Conservation (phyloP, 2,329 filamentous ascomycete species). For the Sclerotinia borealis region DNA sequence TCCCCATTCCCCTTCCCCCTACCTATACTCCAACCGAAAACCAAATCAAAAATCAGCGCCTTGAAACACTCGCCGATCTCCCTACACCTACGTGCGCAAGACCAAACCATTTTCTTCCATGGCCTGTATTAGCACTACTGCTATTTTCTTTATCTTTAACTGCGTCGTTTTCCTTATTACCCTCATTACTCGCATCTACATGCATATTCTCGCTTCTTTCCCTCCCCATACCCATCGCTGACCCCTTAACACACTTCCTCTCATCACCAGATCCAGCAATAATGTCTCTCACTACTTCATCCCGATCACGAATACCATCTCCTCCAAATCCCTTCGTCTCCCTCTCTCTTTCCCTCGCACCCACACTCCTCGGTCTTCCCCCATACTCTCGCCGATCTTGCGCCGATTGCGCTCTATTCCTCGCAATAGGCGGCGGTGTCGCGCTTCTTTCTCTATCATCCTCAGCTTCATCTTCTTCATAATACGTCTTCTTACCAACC, state of each 20-base stretch:
- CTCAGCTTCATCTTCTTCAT: neutral
- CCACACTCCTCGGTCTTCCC: constrained; percentile 19
- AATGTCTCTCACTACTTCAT: neutral
- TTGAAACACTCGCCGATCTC: neutral
- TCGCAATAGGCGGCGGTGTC: constrained; percentile 28
- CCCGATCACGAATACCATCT: constrained; percentile 5
- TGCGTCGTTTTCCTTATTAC: neutral
- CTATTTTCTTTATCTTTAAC: neutral
- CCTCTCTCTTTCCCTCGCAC: constrained; percentile 5
- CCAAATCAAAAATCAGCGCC: neutral
- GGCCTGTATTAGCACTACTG: neutral
- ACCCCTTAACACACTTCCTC: neutral
- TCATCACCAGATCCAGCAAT: neutral
- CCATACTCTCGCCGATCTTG: constrained; percentile 1
- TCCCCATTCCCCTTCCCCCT: no score
- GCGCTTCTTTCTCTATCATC: constrained; percentile 20
- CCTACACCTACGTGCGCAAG: constrained; percentile 8
- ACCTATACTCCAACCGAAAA: no score
- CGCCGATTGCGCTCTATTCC: constrained; percentile 11
- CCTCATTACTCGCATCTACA: neutral
- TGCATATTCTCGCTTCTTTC: constrained; percentile 12
- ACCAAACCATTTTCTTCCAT: constrained; percentile 20
- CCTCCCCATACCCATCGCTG: neutral
- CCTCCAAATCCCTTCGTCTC: constrained; percentile 1
- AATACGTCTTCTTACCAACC: constrained; percentile 6